A percentile compares a stretch with the other conserved stretches of the same genome.
Conservation (phyloP, 768 basidiomycete species). For the Lentinula sp. region DNA sequence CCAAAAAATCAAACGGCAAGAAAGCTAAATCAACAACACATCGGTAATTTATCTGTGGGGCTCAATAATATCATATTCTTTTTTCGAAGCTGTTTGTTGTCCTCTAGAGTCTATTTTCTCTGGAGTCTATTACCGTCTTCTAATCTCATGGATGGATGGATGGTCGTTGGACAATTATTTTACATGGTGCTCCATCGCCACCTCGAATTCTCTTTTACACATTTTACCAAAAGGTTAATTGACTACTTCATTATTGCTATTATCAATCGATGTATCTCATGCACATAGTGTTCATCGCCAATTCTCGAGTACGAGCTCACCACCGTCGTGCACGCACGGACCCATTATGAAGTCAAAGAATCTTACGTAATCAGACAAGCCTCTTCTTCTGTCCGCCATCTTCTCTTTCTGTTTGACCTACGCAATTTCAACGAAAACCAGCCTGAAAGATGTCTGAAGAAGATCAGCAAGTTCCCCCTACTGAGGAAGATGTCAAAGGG, state of each 20-base stretch:
- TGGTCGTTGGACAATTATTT: too few relatives aligned
- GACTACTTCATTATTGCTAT: neutral
- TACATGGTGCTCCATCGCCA: neutral
- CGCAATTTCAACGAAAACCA: neutral
- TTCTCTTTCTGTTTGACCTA: neutral
- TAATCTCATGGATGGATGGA: too few relatives aligned
- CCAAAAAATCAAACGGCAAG: neutral
- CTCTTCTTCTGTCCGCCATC: neutral
- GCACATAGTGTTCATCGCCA: too few relatives aligned
- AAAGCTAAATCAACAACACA: neutral
- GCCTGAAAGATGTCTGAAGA: slow-evolving; percentile 48
- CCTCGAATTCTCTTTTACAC: too few relatives aligned
- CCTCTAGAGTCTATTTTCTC: too few relatives aligned
- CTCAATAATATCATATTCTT: neutral
- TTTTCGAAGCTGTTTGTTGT: neutral
- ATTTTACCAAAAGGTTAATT: neutral
- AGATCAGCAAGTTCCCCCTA: slow-evolving; percentile 26
- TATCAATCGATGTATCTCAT: neutral
- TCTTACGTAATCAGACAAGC: neutral
- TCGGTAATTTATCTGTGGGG: neutral
- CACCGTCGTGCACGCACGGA: neutral
- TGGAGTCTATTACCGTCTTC: too few relatives aligned
- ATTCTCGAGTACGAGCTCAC: neutral
- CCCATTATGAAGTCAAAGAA: neutral
- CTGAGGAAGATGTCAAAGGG: slow-evolving; percentile 48